Evolutionary conservation across 805 yeast species (phyloP).

Genomic region (Kuraishia piskuri): DNA sequence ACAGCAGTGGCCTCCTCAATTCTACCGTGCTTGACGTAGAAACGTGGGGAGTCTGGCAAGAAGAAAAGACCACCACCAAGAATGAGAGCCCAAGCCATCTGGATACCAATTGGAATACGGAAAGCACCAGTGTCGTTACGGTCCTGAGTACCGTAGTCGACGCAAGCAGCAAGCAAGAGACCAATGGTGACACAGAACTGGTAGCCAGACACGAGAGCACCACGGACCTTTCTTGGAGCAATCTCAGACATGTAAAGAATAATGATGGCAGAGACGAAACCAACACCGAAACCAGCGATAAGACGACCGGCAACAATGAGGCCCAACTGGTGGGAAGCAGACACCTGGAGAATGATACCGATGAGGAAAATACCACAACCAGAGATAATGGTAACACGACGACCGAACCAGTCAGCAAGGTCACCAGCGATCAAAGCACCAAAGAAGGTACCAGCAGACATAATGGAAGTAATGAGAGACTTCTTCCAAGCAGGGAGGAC

Average conservation of each 20-base stretch:
- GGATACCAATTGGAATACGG: conserved; percentile 69
- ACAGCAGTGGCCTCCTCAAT: conserved; percentile 39
- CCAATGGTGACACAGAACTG: conserved; percentile 65
- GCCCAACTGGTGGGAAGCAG: conserved; percentile 28
- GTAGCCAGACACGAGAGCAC: conserved; percentile 66
- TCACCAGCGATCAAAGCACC: conserved; percentile 61
- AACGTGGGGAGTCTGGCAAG: conserved; percentile 75
- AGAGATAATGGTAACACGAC: conserved; percentile 35
- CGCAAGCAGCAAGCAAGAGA: conserved; percentile 56
- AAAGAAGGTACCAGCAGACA: conserved; percentile 61
- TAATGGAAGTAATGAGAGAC: conserved; percentile 56
- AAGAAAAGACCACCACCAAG: conserved; percentile 51
- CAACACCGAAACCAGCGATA: conserved; percentile 71
- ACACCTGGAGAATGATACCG: conserved; percentile 41
- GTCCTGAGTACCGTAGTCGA: conserved; percentile 58
- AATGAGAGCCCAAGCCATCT: conserved; percentile 57
- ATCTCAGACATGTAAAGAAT: conserved; percentile 77
- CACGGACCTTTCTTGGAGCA: conserved; percentile 71
- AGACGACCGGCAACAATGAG: conserved; percentile 58
- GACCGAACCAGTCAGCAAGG: conserved; percentile 34
- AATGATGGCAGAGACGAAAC: conserved; percentile 66
- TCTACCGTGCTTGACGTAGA: conserved; percentile 46
- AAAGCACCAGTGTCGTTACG: conserved; percentile 48
- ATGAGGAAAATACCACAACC: conserved; percentile 35
- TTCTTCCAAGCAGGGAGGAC: conserved; percentile 21